Base-by-base conservation (phyloP, 345 rosid genomes). In the Moricandia moricandioides region DNA sequence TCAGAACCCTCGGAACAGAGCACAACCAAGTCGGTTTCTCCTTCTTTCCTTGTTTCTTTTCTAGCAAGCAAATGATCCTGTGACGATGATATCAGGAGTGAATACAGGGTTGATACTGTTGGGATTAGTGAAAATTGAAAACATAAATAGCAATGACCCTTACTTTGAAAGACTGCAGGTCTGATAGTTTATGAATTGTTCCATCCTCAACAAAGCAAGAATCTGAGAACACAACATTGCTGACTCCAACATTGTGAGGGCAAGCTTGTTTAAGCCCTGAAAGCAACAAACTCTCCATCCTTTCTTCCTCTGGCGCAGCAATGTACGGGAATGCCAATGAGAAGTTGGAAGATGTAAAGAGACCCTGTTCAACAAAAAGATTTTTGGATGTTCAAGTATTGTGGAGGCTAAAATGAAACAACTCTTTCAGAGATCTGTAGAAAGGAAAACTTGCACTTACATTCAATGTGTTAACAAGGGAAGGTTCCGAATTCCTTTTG, bases 271-370 rank as follows among this genome's bases (percentile, higher is more conserved):
- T 78, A 60, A 95, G 89, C 21, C 86, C 90, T 31, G 89, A 85
- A 78, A 92, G 75, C 85, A 95, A 86, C 35, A 83, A 79, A 67
- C 67, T 84, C 80, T 90, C 97, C 87, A 95, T 85, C 52, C 88
- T 80, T 81, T 89, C 90, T 75, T 87, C 88, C 80, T 83, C 86
- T n/a, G 91, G 82, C 14, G 90, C 78, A 76, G 87, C 67, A 80
- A 95, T 86, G 62, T 87, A 95, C 7, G 98, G 99, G 78, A 92
- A 95, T 30, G 94, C 99, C 96, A 92, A 58, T 55, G 99, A 95
- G 78, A 89, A 89, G 72, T 89, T 95, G 79, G 98, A 88, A 39
- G 71, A 72, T 18, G 80, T 77, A 82, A 76, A 88, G 8, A 89
- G 87, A 57, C 33, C 87, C 98, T 95, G 88, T 73, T 16, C 61